Evolutionary conservation across 2,329 filamentous ascomycete species (phyloP).

Genomic region (Ploettnerulaceae sp.): DNA sequence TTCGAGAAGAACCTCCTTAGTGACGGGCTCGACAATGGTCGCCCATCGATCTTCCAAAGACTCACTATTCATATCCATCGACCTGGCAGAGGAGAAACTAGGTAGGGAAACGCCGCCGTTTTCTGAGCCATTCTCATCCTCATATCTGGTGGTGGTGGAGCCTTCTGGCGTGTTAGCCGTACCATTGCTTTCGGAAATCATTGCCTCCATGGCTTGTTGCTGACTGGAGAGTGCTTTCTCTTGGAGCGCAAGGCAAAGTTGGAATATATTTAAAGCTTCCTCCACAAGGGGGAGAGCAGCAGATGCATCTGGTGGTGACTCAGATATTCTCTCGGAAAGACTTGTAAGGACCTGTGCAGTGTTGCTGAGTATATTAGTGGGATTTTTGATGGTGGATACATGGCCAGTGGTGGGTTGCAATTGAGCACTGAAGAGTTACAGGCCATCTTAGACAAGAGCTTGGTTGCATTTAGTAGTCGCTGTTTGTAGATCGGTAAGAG

Average conservation of each 20-base stretch:
- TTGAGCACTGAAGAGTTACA: no score
- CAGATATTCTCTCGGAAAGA: constrained; percentile 55
- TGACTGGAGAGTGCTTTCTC: constrained; percentile 40
- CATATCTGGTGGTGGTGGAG: background rate
- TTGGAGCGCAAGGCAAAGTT: constrained; percentile 50
- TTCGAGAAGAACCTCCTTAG: constrained; percentile 60
- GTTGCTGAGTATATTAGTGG: constrained; percentile 41
- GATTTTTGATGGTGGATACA: background rate
- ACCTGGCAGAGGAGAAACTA: no score
- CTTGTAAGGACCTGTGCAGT: constrained; percentile 64
- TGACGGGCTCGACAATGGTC: constrained; percentile 61
- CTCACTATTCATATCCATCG: constrained; percentile 37
- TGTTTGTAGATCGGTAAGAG: background rate
- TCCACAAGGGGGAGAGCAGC: constrained; percentile 48
- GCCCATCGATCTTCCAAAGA: constrained; percentile 54
- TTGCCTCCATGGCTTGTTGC: constrained; percentile 27
- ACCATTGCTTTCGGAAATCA: constrained; percentile 25
- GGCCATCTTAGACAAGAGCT: no score
- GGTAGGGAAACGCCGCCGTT: constrained; percentile 31
- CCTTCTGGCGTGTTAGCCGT: no score
- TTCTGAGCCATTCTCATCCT: constrained; percentile 35
- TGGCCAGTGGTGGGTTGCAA: background rate
- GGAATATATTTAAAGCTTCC: constrained; percentile 57
- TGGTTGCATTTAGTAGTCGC: background rate
- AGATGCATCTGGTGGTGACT: constrained; percentile 35